Evolutionary conservation across 2,329 filamentous ascomycete genomes (phyloP).

Genomic region (Penicillium concentricum): DNA sequence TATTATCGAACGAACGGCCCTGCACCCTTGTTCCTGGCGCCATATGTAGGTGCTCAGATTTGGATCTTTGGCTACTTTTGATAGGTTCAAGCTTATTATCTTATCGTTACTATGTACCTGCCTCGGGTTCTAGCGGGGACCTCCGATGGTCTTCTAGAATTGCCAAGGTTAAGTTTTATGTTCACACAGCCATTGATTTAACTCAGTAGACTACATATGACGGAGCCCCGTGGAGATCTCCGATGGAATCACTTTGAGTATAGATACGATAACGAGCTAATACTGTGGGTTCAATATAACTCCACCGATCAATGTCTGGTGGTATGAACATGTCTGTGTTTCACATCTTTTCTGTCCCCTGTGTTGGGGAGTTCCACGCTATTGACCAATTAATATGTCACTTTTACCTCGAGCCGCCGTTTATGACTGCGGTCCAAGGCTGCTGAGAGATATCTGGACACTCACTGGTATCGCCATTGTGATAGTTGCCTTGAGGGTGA

Average conservation of each 20-base stretch:
- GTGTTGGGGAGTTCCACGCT: neutral
- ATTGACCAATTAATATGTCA: slow-evolving; percentile 6
- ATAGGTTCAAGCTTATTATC: neutral
- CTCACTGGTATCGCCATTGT: slow-evolving; percentile 19
- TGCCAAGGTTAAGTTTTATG: neutral
- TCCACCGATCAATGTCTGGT: neutral
- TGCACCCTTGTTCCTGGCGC: neutral
- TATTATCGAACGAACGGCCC: neutral
- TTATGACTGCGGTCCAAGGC: slow-evolving; percentile 11
- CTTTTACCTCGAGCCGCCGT: neutral
- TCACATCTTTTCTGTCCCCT: neutral
- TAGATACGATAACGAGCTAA: neutral
- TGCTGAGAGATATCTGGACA: slow-evolving; percentile 24
- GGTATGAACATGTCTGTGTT: neutral
- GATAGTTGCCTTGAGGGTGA: slow-evolving; percentile 17
- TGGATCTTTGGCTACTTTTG: neutral
- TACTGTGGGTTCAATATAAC: neutral
- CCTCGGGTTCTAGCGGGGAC: neutral
- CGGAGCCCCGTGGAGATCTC: neutral
- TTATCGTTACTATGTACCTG: neutral
- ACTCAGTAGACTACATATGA: neutral
- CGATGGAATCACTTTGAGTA: neutral
- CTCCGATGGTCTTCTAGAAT: neutral
- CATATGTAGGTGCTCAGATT: neutral
- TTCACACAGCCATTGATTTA: neutral